Percentiles rank a stretch among this genome's conserved stretches.
These are phyloP conservation scores for Gamsiella multidivaricata DNA, from an alignment of 192 early-diverging fungal genomes.

Conservation along the genomic window DNA sequence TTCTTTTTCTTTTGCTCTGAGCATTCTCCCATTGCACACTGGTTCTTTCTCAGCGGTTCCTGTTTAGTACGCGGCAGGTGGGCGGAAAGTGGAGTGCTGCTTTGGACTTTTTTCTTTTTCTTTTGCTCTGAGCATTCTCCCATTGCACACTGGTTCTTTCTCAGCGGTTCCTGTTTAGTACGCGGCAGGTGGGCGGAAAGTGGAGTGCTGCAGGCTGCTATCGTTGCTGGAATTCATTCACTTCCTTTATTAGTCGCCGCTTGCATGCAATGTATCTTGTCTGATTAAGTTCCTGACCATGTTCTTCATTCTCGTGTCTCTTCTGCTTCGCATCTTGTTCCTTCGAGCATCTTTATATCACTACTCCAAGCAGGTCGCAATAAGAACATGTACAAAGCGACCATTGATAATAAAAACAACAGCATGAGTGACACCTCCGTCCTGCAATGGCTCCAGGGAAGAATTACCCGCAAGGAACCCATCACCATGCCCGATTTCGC, in stretches of 20 bases:
- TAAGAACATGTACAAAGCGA: neutral
- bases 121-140: neutral
- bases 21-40: neutral
- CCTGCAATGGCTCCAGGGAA: neutral
- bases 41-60: conserved; percentile 1
- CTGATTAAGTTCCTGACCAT: neutral
- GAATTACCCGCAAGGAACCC: neutral
- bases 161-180: conserved; percentile 5
- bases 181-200: conserved; percentile 6
- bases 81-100: neutral
- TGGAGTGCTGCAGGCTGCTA: conserved; percentile 3
- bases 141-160: neutral
- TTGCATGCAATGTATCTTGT: neutral
- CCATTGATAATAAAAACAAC: neutral
- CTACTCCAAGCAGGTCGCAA: too few relatives aligned
- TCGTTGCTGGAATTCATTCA: neutral
- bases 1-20: neutral
- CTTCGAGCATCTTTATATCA: too few relatives aligned
- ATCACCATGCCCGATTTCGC: neutral
- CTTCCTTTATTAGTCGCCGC: neutral
- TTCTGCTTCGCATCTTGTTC: neutral
- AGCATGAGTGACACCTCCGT: neutral
- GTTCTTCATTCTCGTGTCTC: neutral
- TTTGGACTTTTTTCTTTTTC: neutral
- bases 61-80: neutral